These are phyloP conservation scores for Eutypa lata DNA, from an alignment of 2,329 filamentous ascomycete genomes.

Conservation along the genomic window DNA sequence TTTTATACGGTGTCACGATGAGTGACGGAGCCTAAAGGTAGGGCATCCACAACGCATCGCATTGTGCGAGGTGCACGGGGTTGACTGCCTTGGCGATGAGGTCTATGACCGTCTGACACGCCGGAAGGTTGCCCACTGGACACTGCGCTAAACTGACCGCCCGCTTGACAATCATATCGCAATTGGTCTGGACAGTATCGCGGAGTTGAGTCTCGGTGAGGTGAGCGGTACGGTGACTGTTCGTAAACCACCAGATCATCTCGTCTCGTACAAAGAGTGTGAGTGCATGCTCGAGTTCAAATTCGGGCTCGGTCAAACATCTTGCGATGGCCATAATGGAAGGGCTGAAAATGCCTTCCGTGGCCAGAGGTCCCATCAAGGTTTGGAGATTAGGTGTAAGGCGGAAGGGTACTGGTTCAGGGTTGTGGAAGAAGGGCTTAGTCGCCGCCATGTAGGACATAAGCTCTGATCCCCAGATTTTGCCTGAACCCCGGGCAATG, in stretches of 20 bases:
- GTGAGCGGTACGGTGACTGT: slow-evolving; percentile 59
- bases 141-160: slow-evolving; percentile 79
- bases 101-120: slow-evolving; percentile 96
- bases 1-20: no score
- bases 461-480: slow-evolving; percentile 94
- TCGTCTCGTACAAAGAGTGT: slow-evolving; percentile 95
- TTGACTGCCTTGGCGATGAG: slow-evolving; percentile 89
- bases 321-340: slow-evolving; percentile 95
- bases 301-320: slow-evolving; percentile 83
- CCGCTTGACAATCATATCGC: slow-evolving; percentile 86
- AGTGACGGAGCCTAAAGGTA: slow-evolving; percentile 69
- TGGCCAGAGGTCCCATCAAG: slow-evolving; percentile 91
- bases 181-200: slow-evolving; percentile 80
- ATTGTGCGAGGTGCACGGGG: slow-evolving; percentile 81
- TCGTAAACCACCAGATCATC: slow-evolving; percentile 95
- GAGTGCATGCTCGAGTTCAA: slow-evolving; percentile 91
- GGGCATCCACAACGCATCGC: slow-evolving; percentile 95
- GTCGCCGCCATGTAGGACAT: slow-evolving; percentile 83
- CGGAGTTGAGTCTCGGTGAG: slow-evolving; percentile 68
- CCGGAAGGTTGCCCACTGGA: slow-evolving; percentile 78
- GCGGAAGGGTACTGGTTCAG: slow-evolving; percentile 93
- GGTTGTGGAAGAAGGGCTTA: slow-evolving; percentile 90
- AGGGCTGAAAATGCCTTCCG: slow-evolving; percentile 93
- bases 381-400: slow-evolving; percentile 95
- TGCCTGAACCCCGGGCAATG: slow-evolving; percentile 82